Base-by-base conservation (phyloP, 2,329 filamentous ascomycete species). In the Beauveria bassiana region DNA sequence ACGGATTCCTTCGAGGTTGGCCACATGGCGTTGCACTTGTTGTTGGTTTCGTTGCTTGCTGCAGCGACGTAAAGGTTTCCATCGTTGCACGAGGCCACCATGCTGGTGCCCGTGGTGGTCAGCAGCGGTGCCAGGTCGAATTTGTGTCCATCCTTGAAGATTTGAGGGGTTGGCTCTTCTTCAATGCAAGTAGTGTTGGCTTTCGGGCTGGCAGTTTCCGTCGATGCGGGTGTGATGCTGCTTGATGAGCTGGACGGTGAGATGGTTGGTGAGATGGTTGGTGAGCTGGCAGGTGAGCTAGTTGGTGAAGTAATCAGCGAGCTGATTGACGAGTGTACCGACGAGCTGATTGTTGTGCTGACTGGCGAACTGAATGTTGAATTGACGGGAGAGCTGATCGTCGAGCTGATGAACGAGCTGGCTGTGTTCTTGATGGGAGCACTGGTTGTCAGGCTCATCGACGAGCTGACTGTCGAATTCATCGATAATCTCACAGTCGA, bases 61-160 rank as follows among this genome's bases (percentile, higher is more conserved):
- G 42, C 56, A 18, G 68, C 65, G 22, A 66, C 67, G 61, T 74
- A 73, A n/a, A 73, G n/a, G 64, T 73, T 74, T 61, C 71, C 71
- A 63, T 73, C 68, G 63, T 64, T 65, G 69, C 72, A 75, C 3
- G 69, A 67, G n/a, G 70, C 56, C 34, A 74, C 46, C 58, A 68
- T 67, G 62, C 62, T 65, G 14, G 61, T 64, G 18, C 42, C 59
- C 7, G 22, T 28, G 5, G 65, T 59, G 58, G 68, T 67, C 22
- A 69, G 54, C 6, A 71, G 64, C 0, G 66, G 63, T 4, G 65
- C 62, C 53, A 65, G 68, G 26, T 66, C 65, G 51, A 65, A 67
- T 47, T 64, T 64, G 55, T 64, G 42, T 22, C 59, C 63, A 22
- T 63, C 50, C 59, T 66, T 67, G 64, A 67, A 71, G 26, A 61